phyloP scores from a whole-genome alignment of 495 filamentous ascomycete genomes.

The Pyrenula massariospora region DNA sequence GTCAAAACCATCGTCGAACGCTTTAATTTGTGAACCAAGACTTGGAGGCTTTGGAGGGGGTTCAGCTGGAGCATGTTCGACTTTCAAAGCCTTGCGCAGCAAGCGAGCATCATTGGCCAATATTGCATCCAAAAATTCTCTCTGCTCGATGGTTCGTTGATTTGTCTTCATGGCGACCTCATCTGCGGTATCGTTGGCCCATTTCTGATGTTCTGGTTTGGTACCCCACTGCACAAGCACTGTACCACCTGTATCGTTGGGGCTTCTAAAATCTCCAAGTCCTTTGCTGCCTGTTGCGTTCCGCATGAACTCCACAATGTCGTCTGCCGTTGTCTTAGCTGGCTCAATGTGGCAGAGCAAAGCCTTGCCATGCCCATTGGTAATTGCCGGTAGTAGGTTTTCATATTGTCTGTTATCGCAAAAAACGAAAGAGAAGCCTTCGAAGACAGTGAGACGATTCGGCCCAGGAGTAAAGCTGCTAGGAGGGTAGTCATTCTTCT shows the following conservation, averaged over 20 bases:
- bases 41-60: conserved; percentile 10
- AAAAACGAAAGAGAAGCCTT: conserved; percentile 83
- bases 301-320: conserved; percentile 69
- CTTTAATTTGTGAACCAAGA: conserved; percentile 56
- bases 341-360: conserved; percentile 48
- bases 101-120: conserved; percentile 59
- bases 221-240: conserved; percentile 68
- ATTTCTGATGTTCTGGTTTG: conserved; percentile 48
- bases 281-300: conserved; percentile 63
- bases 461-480: conserved; percentile 59
- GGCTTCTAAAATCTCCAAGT: conserved; percentile 46
- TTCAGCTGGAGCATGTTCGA: conserved; percentile 4
- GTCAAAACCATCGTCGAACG: conserved; percentile 51
- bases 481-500: conserved; percentile 50
- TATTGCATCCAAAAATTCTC: conserved; percentile 87
- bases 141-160: conserved; percentile 77
- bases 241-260: conserved; percentile 53
- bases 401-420: conserved; percentile 70
- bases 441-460: conserved; percentile 58
- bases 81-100: conserved; percentile 47
- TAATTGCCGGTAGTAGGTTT: conserved; percentile 60
- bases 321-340: conserved; percentile 58
- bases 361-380: conserved; percentile 72
- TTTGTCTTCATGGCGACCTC: conserved; percentile 58
- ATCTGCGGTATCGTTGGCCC: conserved; percentile 56